Evolutionary conservation across 805 yeast genomes (phyloP).

Genomic region (Ogataea sp.): DNA sequence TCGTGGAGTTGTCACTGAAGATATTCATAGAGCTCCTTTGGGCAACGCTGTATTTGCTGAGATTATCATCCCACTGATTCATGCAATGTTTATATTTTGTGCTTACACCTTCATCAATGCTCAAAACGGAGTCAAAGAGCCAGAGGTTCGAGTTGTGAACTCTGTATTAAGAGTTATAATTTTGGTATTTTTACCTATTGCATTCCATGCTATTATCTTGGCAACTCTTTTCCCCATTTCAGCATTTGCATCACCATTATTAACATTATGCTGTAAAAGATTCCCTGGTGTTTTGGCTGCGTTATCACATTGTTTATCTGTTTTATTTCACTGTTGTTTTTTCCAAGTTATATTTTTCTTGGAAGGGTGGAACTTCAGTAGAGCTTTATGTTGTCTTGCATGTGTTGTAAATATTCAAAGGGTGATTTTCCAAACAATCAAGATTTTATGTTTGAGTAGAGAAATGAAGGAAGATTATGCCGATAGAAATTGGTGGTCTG

Average conservation of each 20-base stretch:
- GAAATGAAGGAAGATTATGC: constrained; percentile 33
- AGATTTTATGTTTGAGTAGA: constrained; percentile 28
- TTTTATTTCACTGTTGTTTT: constrained; percentile 25
- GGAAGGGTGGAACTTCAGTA: constrained; percentile 34
- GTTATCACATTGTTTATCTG: constrained; percentile 28
- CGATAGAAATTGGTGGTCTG: constrained; percentile 49
- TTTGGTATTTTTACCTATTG: constrained; percentile 41
- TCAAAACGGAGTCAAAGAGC: constrained; percentile 66
- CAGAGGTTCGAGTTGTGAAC: constrained; percentile 44
- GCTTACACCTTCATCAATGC: constrained; percentile 80
- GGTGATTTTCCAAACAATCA: constrained; percentile 24
- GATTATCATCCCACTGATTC: constrained; percentile 61
- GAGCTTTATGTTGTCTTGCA: constrained; percentile 31
- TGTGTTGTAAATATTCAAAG: constrained; percentile 31
- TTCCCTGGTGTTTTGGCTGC: constrained; percentile 31
- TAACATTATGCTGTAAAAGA: constrained; percentile 22
- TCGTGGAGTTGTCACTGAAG: constrained; percentile 37
- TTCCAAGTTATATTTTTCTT: constrained; percentile 30
- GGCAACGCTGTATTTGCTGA: constrained; percentile 75
- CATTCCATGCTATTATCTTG: constrained; percentile 28
- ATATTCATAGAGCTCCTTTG: constrained; percentile 61
- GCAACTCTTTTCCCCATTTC: constrained; percentile 28
- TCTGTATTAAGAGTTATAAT: constrained; percentile 56
- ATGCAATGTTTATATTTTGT: constrained; percentile 57
- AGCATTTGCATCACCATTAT: constrained; percentile 28